Evolutionary conservation across 495 filamentous ascomycete genomes (phyloP).

Genomic region (Xylaria longipes): DNA sequence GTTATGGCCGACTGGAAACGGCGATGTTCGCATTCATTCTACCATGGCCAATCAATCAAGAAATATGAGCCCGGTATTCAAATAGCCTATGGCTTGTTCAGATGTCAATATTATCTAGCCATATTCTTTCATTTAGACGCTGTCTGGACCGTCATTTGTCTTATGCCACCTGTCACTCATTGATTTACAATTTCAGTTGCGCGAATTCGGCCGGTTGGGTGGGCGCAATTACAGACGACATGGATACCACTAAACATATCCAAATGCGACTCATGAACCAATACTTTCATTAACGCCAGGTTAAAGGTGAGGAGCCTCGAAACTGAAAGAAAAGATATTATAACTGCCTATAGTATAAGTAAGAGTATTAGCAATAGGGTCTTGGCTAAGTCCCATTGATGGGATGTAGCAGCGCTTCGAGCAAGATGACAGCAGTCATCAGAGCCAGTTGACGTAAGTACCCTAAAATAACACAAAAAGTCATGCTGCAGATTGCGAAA

Average conservation of each 20-base stretch:
- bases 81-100: neutral
- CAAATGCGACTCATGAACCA: neutral
- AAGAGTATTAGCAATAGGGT: neutral
- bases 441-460: constrained; percentile 22
- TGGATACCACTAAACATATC: neutral
- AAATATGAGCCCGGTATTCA: neutral
- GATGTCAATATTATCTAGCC: no score
- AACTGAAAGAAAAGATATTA: neutral
- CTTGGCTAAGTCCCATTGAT: neutral
- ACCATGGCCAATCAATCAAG: neutral
- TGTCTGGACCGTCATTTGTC: neutral
- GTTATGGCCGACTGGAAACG: neutral
- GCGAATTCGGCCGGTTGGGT: neutral
- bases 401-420: neutral
- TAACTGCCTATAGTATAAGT: neutral
- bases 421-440: neutral
- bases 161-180: neutral
- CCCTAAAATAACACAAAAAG: constrained; percentile 21
- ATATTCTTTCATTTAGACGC: no score
- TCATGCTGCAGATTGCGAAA: constrained; percentile 22
- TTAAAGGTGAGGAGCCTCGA: neutral
- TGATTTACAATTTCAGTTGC: neutral
- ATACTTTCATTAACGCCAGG: neutral
- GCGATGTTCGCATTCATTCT: neutral
- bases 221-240: neutral